Conservation (phyloP, 2,329 filamentous ascomycete genomes). For the Beauveria sp. region DNA sequence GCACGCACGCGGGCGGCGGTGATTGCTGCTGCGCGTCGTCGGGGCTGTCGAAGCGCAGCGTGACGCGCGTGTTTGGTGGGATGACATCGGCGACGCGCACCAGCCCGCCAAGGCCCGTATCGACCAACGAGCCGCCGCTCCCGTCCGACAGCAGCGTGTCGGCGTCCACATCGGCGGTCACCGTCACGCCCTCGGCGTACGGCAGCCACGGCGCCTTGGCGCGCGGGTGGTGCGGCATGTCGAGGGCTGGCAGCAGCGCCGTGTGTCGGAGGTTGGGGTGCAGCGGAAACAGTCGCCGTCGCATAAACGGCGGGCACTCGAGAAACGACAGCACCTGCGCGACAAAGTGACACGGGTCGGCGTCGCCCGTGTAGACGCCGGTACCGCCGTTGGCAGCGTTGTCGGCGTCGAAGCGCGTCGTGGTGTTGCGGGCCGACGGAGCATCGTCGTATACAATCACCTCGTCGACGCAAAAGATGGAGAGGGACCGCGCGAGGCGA, state of each 20-base stretch:
- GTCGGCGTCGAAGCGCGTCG: slow-evolving; percentile 28
- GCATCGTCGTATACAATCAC: slow-evolving; percentile 74
- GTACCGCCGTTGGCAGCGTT: not conserved
- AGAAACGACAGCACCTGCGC: slow-evolving; percentile 73
- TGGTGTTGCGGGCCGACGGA: slow-evolving; percentile 33
- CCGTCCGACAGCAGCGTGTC: not conserved
- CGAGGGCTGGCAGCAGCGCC: slow-evolving; percentile 66
- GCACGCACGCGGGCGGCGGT: slow-evolving; percentile 46
- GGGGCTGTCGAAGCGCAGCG: slow-evolving; percentile 54
- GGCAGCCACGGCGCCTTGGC: slow-evolving; percentile 63
- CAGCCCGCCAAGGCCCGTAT: slow-evolving; percentile 48
- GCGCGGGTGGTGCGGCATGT: slow-evolving; percentile 78
- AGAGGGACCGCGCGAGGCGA: slow-evolving; percentile 70
- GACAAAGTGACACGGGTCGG: slow-evolving; percentile 73
- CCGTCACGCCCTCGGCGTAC: slow-evolving; percentile 70
- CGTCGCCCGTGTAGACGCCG: slow-evolving; percentile 54
- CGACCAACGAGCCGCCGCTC: slow-evolving; percentile 43
- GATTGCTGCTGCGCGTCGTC: slow-evolving; percentile 28
- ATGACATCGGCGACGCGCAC: slow-evolving; percentile 53
- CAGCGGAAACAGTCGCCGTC: slow-evolving; percentile 65
- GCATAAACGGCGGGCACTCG: slow-evolving; percentile 77
- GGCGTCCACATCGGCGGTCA: no score
- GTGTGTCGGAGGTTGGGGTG: slow-evolving; percentile 71
- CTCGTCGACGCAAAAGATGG: slow-evolving; percentile 80
- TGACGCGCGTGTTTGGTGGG: slow-evolving; percentile 65